A percentile compares a stretch with the other conserved stretches of the same genome.
Evolutionary conservation across 371 early-diverging fungal genomes (phyloP).

Genomic region (Actinomortierella ambigua): DNA sequence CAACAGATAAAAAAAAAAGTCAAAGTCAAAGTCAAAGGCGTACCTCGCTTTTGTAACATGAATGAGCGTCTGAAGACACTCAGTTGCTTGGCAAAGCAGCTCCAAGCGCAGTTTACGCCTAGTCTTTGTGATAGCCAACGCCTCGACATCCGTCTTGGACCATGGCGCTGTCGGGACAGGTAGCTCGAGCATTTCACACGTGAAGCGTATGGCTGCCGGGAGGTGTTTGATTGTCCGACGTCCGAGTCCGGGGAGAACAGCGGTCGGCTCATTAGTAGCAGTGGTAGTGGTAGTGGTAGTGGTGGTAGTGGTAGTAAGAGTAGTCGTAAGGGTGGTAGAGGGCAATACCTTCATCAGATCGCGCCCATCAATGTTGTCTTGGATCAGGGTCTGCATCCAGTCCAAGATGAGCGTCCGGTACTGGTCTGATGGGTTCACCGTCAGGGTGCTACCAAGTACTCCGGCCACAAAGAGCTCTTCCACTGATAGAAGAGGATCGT

Average conservation of each 20-base stretch:
- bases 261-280: too few relatives aligned
- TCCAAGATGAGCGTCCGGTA: constrained; percentile 20
- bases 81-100: constrained; percentile 19
- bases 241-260: constrained; percentile 22
- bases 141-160: too few relatives aligned
- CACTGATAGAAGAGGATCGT: constrained; percentile 8
- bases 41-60: constrained; percentile 28
- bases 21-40: background rate
- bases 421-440: constrained; percentile 23
- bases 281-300: too few relatives aligned
- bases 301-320: too few relatives aligned
- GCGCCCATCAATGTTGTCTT: background rate
- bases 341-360: too few relatives aligned
- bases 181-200: constrained; percentile 15
- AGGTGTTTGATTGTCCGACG: constrained; percentile 31
- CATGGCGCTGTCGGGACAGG: constrained; percentile 25
- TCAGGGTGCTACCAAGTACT: constrained; percentile 18
- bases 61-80: constrained; percentile 17
- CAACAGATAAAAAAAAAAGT: background rate
- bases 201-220: constrained; percentile 15
- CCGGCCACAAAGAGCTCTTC: constrained; percentile 31
- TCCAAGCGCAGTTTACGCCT: constrained; percentile 18
- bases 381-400: constrained; percentile 21
- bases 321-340: too few relatives aligned
- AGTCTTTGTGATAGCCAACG: too few relatives aligned